phyloP scores from a whole-genome alignment of 2,329 filamentous ascomycete genomes.

The Cladophialophora bantiana region DNA sequence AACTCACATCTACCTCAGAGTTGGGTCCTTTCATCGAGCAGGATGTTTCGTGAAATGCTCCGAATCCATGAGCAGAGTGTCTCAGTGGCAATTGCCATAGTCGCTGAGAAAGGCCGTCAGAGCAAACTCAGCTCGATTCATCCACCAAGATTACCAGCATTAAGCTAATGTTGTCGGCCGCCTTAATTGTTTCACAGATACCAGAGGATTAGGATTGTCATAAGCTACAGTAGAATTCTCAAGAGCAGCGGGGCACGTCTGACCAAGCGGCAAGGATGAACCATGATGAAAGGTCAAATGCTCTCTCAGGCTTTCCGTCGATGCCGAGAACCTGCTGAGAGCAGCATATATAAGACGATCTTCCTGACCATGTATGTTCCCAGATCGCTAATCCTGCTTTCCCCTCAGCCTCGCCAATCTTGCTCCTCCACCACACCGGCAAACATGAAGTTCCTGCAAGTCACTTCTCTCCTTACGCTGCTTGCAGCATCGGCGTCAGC shows the following conservation, averaged over 20 bases:
- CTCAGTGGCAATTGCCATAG: not conserved
- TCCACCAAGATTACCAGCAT: not conserved
- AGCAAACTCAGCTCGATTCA: not conserved
- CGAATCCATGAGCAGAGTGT: not conserved
- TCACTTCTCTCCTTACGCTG: constrained; percentile 7
- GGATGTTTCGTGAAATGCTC: no score
- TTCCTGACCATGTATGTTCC: not conserved
- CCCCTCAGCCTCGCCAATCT: not conserved
- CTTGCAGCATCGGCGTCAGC: constrained; percentile 11
- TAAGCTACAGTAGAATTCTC: not conserved
- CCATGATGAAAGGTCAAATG: not conserved
- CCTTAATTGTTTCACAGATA: not conserved
- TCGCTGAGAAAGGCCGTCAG: not conserved
- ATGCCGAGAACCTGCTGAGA: not conserved
- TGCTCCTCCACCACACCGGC: not conserved
- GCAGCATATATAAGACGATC: not conserved
- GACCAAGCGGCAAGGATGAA: not conserved
- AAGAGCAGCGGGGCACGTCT: not conserved
- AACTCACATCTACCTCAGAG: not conserved
- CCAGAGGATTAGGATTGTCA: not conserved
- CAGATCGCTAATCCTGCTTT: not conserved
- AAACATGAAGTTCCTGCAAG: constrained; percentile 12
- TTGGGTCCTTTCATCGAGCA: not conserved
- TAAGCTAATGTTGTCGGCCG: not conserved
- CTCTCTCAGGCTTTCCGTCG: not conserved